These are phyloP conservation scores for Metschnikowia lachancei DNA, from an alignment of 805 yeast genomes.

Conservation along the genomic window DNA sequence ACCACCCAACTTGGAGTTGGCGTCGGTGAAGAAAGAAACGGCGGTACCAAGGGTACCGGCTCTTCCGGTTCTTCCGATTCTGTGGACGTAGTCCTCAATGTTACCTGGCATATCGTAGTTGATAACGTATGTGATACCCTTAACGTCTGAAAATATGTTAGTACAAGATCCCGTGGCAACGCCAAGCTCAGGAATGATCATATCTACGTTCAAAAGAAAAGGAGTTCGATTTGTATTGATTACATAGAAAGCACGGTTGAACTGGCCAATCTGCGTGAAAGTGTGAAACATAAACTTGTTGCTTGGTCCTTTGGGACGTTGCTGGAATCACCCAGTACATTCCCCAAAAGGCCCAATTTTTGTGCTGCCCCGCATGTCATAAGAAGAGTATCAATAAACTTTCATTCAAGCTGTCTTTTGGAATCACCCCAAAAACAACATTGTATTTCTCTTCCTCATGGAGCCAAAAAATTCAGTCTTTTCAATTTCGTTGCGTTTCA, in stretches of 20 bases:
- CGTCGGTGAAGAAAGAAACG: conserved; percentile 87
- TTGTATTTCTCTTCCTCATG: conserved; percentile 13
- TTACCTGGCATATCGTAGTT: conserved; percentile 98
- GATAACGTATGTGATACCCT: conserved; percentile 90
- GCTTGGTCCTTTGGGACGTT: conserved; percentile 2
- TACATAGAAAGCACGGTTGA: conserved; percentile 19
- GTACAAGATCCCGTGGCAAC: conserved; percentile 20
- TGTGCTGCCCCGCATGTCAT: conserved; percentile 10
- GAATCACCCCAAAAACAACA: background rate
- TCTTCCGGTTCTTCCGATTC: conserved; percentile 99
- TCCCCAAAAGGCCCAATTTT: background rate
- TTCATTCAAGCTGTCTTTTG: background rate
- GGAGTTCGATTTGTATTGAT: conserved; percentile 26
- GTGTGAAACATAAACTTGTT: conserved; percentile 10
- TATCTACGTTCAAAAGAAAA: conserved; percentile 16
- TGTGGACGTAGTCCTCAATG: conserved; percentile 96
- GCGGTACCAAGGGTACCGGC: conserved; percentile 98
- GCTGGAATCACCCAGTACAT: conserved; percentile 12
- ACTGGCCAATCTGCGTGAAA: conserved; percentile 15
- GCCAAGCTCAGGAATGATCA: conserved; percentile 11
- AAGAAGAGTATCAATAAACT: conserved; percentile 7
- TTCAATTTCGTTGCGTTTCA: conserved; percentile 12
- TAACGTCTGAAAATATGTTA: conserved; percentile 69
- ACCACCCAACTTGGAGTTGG: conserved; percentile 82
- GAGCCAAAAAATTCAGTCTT: conserved; percentile 13